Percentiles rank a stretch among this genome's conserved stretches.
Evolutionary conservation across 768 basidiomycete genomes (phyloP).

Genomic region (Lyophyllum semitale): DNA sequence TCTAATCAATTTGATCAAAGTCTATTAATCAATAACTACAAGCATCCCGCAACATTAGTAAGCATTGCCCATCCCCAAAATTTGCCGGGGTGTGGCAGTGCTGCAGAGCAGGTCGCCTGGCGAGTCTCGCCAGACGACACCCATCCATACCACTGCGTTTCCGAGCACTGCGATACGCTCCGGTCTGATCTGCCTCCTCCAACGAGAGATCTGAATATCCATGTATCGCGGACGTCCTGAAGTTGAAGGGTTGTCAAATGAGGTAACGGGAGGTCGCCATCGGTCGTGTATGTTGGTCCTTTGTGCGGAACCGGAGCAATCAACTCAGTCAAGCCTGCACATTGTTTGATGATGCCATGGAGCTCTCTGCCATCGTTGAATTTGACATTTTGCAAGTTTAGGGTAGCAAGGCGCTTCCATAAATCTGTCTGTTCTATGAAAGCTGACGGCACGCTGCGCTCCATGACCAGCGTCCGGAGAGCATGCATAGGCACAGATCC

Average conservation of each 20-base stretch:
- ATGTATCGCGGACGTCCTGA: neutral
- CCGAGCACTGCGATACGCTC: too few species aligned
- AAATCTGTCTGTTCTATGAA: neutral
- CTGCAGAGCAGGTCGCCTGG: too few species aligned
- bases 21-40: too few species aligned
- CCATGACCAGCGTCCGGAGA: neutral
- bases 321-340: neutral
- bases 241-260: neutral
- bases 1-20: too few species aligned
- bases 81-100: too few species aligned
- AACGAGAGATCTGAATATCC: neutral
- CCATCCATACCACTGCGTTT: too few species aligned
- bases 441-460: neutral
- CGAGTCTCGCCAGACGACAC: too few species aligned
- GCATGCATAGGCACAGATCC: neutral
- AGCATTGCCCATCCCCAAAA: too few species aligned
- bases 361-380: neutral
- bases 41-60: too few species aligned
- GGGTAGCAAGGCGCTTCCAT: neutral
- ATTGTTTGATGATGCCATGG: neutral
- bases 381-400: neutral
- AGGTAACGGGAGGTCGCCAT: neutral
- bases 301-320: neutral
- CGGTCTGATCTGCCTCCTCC: too few species aligned
- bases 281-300: neutral